Evolutionary conservation across 257 asterid genomes (phyloP), one percentile per base, ranked within the genome.

Genomic region (Linaria vulgaris): DNA sequence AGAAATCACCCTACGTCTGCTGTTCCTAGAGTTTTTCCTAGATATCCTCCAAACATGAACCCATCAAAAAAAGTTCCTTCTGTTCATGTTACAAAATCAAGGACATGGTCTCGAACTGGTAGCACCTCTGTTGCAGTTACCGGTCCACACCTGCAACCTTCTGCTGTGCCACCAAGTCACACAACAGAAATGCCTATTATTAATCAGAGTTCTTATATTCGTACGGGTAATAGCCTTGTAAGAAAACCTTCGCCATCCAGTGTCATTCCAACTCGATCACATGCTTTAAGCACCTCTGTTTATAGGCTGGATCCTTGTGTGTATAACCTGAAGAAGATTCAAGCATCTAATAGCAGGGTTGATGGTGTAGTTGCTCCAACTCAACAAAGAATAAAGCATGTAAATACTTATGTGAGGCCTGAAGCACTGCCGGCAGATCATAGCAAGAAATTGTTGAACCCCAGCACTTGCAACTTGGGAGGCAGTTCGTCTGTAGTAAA

Each of bases 171-270:
- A 15, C 81, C 27, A 78, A 67, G 45, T 63, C 70, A 57, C 52
- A 64, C 62, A 41, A 57, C 75, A 50, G 78, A 78, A 73, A 76
- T 64, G 37, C 20, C 74, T 60, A 63, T 61, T 6, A 61, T 50
- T 49, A 46, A 30, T 50, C 83, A 55, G 46, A 83, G 66, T 68
- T 79, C 94, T 55, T 92, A 89, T 79, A 59, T 82, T 57, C 85
- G 97, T 45, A 84, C 83, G 82, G 96, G 95, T 61, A 89, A 92
- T 72, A 85, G 90, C 76, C 85, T 92, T 49, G 91, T 87, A 47
- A 82, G 99, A 66, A 85, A 82, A 55, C 72, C 84, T 72, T 74
- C 79, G 30, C 75, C 67, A 8, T 74, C 87, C 74, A 73, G 59
- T 69, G 55, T 47, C 57, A 8, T 68, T 74, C 61, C 82, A 51